Evolutionary conservation across 2,329 filamentous ascomycete genomes (phyloP), one percentile per base, ranked within the genome.

Genomic region (Aureobasidium pullulans): DNA sequence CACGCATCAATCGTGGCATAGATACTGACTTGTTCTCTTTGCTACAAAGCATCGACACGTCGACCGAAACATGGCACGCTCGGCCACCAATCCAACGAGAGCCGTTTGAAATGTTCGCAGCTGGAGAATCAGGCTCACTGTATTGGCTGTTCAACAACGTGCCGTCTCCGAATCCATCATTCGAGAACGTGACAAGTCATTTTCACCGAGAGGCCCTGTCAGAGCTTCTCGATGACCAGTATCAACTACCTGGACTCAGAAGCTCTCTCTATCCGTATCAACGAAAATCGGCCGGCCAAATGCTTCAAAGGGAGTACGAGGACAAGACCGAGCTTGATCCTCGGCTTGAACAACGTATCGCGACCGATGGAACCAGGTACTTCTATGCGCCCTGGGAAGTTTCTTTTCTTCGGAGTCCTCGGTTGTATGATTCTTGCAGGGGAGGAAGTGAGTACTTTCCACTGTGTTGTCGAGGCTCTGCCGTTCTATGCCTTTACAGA

Each of bases 231-330:
- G 70, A 75, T 23, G 68, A 63, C 1, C 61, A 48, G 68, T 76
- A 36, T 78, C 79, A 66, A 66, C 65, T 88, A 0, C 67, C 73
- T 1, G 87, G 87, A 0, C 70, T 92, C 5, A 80, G 71, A 13
- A 89, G 89, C 0, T 74, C 74, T 0, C 76, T 96, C 0, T 89
- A 94, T 68, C 79, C 82, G 0, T 95, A 96, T 66, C 93, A 97
- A 70, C 81, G 86, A 53, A 82, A 87, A 46, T 93, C 91, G 1
- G 87, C 88, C 0, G 89, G 89, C 4, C 70, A 87, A 31, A 96
- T 97, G 91, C 74, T 96, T 16, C 87, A 94, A 69, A 85, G 87
- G 57, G 93, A 97, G 72, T 73, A 80, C 6, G 80, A 84, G 23
- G 84, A 88, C 0, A 78, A 79, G 5, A 76, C 82, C 31, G 76